Conservation (phyloP, 352 stramenopile species). For the Plasmopara viticola region DNA sequence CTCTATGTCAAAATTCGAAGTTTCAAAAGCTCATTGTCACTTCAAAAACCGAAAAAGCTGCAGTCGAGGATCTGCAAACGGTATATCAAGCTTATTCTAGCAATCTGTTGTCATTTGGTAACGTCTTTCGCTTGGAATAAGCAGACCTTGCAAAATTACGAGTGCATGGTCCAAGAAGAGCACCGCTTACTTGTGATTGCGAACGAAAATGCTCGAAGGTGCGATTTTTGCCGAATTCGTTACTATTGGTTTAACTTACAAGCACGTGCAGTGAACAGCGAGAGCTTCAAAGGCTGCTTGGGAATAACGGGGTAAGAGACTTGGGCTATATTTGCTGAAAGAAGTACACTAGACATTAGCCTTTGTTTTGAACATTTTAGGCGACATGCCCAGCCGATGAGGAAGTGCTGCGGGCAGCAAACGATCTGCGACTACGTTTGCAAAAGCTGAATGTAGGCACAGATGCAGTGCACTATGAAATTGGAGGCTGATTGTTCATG, state of each 20-base stretch:
- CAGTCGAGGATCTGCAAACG: constrained; percentile 20
- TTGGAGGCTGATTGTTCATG: no score
- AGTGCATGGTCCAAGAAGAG: constrained; percentile 29
- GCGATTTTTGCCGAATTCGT: background rate
- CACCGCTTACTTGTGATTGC: constrained; percentile 17
- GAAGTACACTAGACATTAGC: background rate
- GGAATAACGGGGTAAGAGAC: constrained; percentile 21
- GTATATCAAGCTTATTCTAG: constrained; percentile 1
- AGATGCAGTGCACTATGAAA: background rate
- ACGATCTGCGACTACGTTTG: constrained; percentile 18
- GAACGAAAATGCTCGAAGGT: constrained; percentile 30
- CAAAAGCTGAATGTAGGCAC: constrained; percentile 25
- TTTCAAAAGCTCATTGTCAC: constrained; percentile 7
- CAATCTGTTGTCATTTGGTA: background rate
- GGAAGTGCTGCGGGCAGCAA: constrained; percentile 15
- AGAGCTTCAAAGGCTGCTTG: constrained; percentile 19
- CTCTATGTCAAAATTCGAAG: constrained; percentile 8
- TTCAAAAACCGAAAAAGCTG: constrained; percentile 9
- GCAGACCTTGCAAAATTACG: constrained; percentile 22
- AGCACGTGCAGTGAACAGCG: constrained; percentile 16
- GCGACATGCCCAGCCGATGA: constrained; percentile 29
- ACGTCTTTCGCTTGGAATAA: background rate
- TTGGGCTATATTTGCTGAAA: background rate
- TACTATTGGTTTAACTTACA: background rate
- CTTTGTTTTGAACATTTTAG: constrained; percentile 9